phyloP scores from a whole-genome alignment of 352 stramenopile species.

The Globisporangium iwayamae region DNA sequence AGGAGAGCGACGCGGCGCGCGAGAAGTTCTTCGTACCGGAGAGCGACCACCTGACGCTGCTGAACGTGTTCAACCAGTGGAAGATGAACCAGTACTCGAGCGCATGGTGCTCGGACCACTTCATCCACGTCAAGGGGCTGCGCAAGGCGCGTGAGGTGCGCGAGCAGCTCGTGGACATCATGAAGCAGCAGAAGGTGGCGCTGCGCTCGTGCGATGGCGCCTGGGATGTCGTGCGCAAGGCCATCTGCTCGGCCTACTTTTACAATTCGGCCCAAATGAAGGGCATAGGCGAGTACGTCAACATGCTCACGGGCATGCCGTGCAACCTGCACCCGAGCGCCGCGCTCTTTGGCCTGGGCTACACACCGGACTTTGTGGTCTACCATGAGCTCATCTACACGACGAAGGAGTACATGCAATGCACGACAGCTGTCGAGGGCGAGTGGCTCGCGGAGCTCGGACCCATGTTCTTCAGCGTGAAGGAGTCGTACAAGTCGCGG shows the following conservation, averaged over 20 bases:
- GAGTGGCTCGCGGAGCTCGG: conserved; percentile 99
- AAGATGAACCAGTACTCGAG: conserved; percentile 95
- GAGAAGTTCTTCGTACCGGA: conserved; percentile 99
- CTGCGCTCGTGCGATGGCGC: conserved; percentile 86
- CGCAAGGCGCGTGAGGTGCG: conserved; percentile 90
- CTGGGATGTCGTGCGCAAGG: conserved; percentile 98
- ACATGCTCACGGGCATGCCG: conserved; percentile 98
- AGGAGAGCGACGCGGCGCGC: conserved; percentile 95
- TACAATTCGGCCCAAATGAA: conserved; percentile 99
- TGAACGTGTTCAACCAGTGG: conserved; percentile 96
- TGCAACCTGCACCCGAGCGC: conserved; percentile 96
- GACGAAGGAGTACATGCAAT: conserved; percentile 98
- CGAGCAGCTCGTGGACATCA: conserved; percentile 97
- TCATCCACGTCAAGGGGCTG: conserved; percentile 96
- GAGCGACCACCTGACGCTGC: conserved; percentile 95
- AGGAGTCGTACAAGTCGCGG: conserved; percentile 94
- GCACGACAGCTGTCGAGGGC: conserved; percentile 97
- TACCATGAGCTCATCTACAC: conserved; percentile 99
- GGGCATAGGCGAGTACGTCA: conserved; percentile 99
- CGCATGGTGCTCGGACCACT: conserved; percentile 94
- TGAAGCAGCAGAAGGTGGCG: conserved; percentile 96
- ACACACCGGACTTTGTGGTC: conserved; percentile 99
- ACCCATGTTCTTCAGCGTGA: conserved; percentile 99
- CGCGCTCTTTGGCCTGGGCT: conserved; percentile 97
- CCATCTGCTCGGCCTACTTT: conserved; percentile 99